Evolutionary conservation across 1,139 yeast species (phyloP).

Genomic region (Hemisphaericaspora xylanilytica): DNA sequence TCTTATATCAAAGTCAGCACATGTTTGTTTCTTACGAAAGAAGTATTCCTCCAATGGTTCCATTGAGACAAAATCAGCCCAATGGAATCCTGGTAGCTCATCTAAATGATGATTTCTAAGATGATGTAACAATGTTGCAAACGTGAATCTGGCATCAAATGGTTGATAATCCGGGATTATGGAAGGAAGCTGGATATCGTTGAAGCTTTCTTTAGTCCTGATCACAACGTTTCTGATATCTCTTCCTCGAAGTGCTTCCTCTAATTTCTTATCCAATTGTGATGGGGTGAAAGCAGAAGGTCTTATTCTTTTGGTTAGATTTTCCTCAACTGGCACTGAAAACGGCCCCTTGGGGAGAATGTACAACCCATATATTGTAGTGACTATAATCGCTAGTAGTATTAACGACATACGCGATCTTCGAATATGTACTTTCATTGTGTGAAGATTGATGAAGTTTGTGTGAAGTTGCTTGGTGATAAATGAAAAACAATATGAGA

Average conservation of each 20-base stretch:
- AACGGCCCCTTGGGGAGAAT: background rate
- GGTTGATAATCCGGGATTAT: conserved; percentile 16
- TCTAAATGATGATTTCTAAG: conserved; percentile 11
- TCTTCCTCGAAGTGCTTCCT: background rate
- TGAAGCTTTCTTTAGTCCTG: background rate
- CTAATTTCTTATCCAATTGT: background rate
- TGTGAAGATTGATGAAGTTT: background rate
- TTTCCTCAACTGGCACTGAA: background rate
- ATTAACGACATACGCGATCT: background rate
- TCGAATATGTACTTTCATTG: background rate
- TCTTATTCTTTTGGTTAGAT: background rate
- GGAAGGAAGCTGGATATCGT: background rate
- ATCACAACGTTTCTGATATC: background rate
- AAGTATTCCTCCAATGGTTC: conserved; percentile 23
- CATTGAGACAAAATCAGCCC: conserved; percentile 37
- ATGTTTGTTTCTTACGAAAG: conserved; percentile 18
- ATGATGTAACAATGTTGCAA: conserved; percentile 25
- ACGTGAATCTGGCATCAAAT: conserved; percentile 36
- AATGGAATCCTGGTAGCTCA: conserved; percentile 31
- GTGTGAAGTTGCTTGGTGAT: background rate
- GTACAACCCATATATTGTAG: background rate
- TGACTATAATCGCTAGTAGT: background rate
- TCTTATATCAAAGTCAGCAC: conserved; percentile 24
- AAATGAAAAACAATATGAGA: too few relatives aligned
- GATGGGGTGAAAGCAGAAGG: background rate